These are phyloP conservation scores for Myriangium duriaei DNA, from an alignment of 2,329 filamentous ascomycete species.

Conservation along the genomic window DNA sequence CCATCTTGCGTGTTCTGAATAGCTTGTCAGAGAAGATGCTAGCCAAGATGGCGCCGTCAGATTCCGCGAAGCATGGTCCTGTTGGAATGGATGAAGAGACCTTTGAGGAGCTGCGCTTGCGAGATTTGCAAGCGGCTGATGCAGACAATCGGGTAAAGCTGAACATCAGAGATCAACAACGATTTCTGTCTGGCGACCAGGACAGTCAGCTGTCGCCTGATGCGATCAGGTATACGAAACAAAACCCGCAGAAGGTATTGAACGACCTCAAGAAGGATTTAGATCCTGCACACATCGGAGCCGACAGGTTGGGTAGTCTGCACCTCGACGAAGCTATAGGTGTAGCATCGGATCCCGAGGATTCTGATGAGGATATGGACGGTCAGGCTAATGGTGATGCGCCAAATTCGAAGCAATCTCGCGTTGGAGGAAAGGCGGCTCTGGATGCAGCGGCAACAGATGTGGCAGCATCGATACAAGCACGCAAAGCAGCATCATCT, in stretches of 20 bases:
- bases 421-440: constrained; percentile 58
- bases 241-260: constrained; percentile 58
- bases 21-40: constrained; percentile 87
- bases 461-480: constrained; percentile 51
- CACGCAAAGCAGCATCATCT: constrained; percentile 26
- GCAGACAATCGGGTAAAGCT: constrained; percentile 69
- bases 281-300: constrained; percentile 28
- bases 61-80: constrained; percentile 53
- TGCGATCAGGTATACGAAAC: constrained; percentile 50
- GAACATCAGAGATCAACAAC: constrained; percentile 76
- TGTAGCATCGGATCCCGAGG: constrained; percentile 52
- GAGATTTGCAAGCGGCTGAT: constrained; percentile 64
- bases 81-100: constrained; percentile 59
- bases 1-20: constrained; percentile 81
- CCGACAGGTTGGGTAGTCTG: constrained; percentile 20
- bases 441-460: constrained; percentile 52
- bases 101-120: constrained; percentile 61
- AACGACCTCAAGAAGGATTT: constrained; percentile 52
- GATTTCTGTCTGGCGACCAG: constrained; percentile 53
- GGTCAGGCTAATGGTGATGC: constrained; percentile 21
- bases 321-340: constrained; percentile 52
- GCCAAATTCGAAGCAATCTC: constrained; percentile 31
- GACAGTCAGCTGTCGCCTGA: constrained; percentile 32
- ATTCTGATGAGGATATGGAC: constrained; percentile 43
- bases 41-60: constrained; percentile 69